Evolutionary conservation across 495 filamentous ascomycete genomes (phyloP), one percentile per base, ranked within the genome.

Genomic region (Aspergillus saccharolyticus): DNA sequence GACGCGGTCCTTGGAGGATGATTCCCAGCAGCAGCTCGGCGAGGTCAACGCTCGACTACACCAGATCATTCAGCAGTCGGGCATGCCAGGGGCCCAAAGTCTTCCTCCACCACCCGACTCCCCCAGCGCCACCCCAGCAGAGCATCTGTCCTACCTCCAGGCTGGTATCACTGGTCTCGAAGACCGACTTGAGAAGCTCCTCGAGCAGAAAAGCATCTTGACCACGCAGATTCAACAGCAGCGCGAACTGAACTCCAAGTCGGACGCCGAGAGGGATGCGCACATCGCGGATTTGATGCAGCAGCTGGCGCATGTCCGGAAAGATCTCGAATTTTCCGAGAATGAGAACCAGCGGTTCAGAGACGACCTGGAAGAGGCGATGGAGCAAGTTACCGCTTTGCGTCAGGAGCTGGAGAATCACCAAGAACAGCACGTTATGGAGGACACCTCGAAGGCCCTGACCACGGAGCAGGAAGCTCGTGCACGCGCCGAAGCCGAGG

Each of bases 191-290:
- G 70, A 73, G 58, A 67, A 77, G n/a, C 72, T 96, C 20, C 81
- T 87, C 42, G 90, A 96, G 59, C 90, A 96, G 60, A 91, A 96
- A 69, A 80, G 81, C 49, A 91, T 91, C 17, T 72, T 96, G 20
- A 86, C 88, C 58, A 85, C 89, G 3, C 91, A 97, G 62, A 90
- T 96, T 62, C 90, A 95, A 72, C 90, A 96, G 67, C 91, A 97
- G 70, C 86, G 90, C 43, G 90, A 94, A 63, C 80, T 96, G 51
- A 94, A 91, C 67, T 89, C 73, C 61, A 81, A 82, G 63, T 85
- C 82, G 0, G 82, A 85, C 57, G 73, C 75, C 0, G 74, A 83
- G 58, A 78, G 81, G 46, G 83, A 85, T 59, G 75, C 76, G 6
- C 75, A 81, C 45, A 74, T 83, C 43, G 75, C 68, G 25, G 76